Percentiles rank a stretch among this genome's conserved stretches.
Conservation (phyloP, 768 basidiomycete species). For the Tulasnella calospora region DNA sequence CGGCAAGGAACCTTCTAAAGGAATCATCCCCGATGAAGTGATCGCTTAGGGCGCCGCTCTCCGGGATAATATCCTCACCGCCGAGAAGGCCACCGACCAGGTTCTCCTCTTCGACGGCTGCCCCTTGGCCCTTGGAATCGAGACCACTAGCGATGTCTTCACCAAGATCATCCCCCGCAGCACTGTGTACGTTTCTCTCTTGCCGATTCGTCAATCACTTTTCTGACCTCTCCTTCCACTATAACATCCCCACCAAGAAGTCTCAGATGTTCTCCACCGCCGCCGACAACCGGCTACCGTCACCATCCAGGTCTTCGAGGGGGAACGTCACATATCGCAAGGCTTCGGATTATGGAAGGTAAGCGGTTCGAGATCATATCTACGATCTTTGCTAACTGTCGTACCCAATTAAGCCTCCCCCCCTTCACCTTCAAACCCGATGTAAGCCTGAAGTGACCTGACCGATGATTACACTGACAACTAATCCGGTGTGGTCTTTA, state of each 20-base stretch:
- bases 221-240: not conserved
- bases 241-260: slow-evolving; percentile 88
- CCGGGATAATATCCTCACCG: slow-evolving; percentile 96
- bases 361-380: too few species aligned
- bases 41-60: slow-evolving; percentile 98
- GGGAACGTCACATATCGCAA: too few species aligned
- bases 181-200: slow-evolving; percentile 52
- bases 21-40: slow-evolving; percentile 98
- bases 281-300: too few species aligned
- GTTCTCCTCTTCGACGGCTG: slow-evolving; percentile 97
- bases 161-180: slow-evolving; percentile 96
- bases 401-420: too few species aligned
- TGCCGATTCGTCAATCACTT: not conserved
- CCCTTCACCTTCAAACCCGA: too few species aligned
- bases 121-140: slow-evolving; percentile 96
- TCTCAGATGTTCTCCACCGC: slow-evolving; percentile 87
- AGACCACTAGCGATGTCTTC: slow-evolving; percentile 94
- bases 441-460: slow-evolving; percentile 35
- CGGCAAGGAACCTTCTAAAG: slow-evolving; percentile 95
- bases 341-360: too few species aligned
- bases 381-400: too few species aligned
- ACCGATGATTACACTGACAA: not conserved
- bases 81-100: slow-evolving; percentile 83
- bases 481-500: slow-evolving; percentile 23
- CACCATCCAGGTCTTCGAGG: too few species aligned